Conservation (phyloP, 2,329 filamentous ascomycete species). For the Penicillium sp. region DNA sequence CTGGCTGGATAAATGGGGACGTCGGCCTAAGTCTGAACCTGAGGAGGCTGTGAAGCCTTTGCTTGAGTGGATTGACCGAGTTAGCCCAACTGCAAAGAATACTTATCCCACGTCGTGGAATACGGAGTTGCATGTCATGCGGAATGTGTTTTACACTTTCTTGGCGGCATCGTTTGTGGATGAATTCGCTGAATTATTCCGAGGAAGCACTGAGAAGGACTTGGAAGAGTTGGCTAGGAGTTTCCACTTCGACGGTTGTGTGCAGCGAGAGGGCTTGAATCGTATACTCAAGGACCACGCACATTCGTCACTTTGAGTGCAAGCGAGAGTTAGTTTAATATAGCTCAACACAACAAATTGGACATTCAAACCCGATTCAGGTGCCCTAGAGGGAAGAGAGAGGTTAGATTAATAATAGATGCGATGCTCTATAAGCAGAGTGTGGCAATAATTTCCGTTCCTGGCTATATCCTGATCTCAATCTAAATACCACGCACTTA, state of each 20-base stretch:
- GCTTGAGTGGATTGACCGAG: constrained; percentile 39
- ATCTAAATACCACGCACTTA: constrained; percentile 3
- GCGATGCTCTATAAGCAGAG: not conserved
- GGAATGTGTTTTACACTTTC: constrained; percentile 42
- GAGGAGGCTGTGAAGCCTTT: constrained; percentile 40
- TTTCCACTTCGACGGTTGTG: constrained; percentile 49
- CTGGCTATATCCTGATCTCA: not conserved
- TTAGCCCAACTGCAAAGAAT: constrained; percentile 35
- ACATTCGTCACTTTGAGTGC: constrained; percentile 2
- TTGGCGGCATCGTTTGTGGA: constrained; percentile 45
- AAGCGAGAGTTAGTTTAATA: not conserved
- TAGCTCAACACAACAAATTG: not conserved
- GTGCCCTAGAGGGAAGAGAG: not conserved
- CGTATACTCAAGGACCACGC: constrained; percentile 43
- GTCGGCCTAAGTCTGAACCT: constrained; percentile 35
- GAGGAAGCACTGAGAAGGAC: constrained; percentile 43
- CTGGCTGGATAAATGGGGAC: constrained; percentile 51
- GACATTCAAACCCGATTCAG: not conserved
- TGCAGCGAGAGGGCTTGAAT: constrained; percentile 46
- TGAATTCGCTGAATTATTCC: constrained; percentile 51
- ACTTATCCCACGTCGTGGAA: constrained; percentile 45
- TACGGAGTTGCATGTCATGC: constrained; percentile 43
- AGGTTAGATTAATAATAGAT: not conserved
- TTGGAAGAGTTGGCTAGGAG: constrained; percentile 48
- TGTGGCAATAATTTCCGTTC: constrained; percentile 3